Evolutionary conservation across 2,329 filamentous ascomycete genomes (phyloP).

Genomic region (Stachybotrys echinatus): DNA sequence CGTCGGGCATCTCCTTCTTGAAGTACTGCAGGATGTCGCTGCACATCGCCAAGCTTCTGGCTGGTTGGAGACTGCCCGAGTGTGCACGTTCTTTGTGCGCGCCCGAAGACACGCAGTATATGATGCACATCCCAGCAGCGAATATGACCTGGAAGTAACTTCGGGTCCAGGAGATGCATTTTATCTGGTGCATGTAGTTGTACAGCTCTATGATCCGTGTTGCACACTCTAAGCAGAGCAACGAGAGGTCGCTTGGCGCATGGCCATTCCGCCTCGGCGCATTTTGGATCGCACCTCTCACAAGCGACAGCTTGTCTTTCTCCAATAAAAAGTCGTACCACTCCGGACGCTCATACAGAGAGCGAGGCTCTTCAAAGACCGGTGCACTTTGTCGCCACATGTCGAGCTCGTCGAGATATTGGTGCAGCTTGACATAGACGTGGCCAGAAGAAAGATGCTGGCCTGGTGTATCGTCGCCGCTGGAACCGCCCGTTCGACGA

Average conservation of each 20-base stretch:
- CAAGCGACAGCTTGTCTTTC: constrained; percentile 32
- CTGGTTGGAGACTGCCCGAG: constrained; percentile 2
- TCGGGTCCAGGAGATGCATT: constrained; percentile 35
- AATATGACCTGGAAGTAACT: constrained; percentile 44
- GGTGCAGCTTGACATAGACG: constrained; percentile 17
- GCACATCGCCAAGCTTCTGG: constrained; percentile 1
- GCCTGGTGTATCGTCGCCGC: neutral
- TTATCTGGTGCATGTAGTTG: constrained; percentile 24
- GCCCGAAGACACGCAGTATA: constrained; percentile 19
- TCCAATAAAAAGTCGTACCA: constrained; percentile 38
- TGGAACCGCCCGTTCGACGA: neutral
- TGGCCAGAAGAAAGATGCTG: constrained; percentile 10
- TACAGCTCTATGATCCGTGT: constrained; percentile 32
- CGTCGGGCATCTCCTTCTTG: constrained; percentile 11
- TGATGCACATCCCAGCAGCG: constrained; percentile 33
- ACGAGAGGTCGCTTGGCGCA: constrained; percentile 24
- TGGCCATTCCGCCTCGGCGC: constrained; percentile 25
- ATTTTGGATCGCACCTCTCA: constrained; percentile 34
- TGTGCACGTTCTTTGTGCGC: neutral
- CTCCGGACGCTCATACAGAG: constrained; percentile 35
- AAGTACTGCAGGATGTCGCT: constrained; percentile 1
- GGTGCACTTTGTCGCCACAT: constrained; percentile 28
- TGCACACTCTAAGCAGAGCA: constrained; percentile 27
- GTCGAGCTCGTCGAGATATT: constrained; percentile 26
- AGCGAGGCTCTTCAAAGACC: constrained; percentile 22